Percentiles rank a stretch among this genome's conserved stretches.
These are phyloP conservation scores for Acidiella bohemica DNA, from an alignment of 495 filamentous ascomycete species.

Conservation along the genomic window DNA sequence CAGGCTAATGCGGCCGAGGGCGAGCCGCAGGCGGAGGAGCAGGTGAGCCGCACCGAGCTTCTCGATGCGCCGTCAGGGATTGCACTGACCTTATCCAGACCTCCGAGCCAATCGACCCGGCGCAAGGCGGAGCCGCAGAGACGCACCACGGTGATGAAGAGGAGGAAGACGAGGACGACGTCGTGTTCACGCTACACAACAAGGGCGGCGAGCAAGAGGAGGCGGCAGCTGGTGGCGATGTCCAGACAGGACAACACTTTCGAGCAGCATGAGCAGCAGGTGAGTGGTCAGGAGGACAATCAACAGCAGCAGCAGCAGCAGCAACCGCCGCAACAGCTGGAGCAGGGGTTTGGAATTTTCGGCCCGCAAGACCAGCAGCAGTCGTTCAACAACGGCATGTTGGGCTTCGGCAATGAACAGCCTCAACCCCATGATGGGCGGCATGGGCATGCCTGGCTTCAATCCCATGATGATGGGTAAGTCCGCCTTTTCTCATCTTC, in stretches of 20 bases:
- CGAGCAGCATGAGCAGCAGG: constrained; percentile 9
- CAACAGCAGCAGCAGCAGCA: constrained; percentile 19
- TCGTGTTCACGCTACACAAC: constrained; percentile 9
- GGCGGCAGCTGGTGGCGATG: not conserved
- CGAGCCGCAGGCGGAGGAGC: not conserved
- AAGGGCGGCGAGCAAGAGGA: not conserved
- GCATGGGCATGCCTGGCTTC: constrained; percentile 53
- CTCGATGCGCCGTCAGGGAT: no score
- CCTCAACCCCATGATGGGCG: constrained; percentile 66
- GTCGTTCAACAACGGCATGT: constrained; percentile 37
- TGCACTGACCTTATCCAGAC: not conserved
- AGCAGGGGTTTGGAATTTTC: no score
- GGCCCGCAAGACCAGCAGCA: constrained; percentile 39
- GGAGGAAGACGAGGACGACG: constrained; percentile 15
- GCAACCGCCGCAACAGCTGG: no score
- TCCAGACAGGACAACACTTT: not conserved
- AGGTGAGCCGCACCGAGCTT: not conserved
- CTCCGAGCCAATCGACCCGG: no score
- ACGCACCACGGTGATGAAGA: constrained; percentile 11
- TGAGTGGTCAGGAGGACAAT: constrained; percentile 10
- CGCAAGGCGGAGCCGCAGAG: constrained; percentile 1
- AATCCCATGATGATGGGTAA: constrained; percentile 52
- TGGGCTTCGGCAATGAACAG: constrained; percentile 51
- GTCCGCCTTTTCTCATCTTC: not conserved
- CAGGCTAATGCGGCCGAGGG: not conserved